These are phyloP conservation scores for Gynostemma pentaphyllum DNA, from an alignment of 306 rosid genomes.

Conservation along the genomic window DNA sequence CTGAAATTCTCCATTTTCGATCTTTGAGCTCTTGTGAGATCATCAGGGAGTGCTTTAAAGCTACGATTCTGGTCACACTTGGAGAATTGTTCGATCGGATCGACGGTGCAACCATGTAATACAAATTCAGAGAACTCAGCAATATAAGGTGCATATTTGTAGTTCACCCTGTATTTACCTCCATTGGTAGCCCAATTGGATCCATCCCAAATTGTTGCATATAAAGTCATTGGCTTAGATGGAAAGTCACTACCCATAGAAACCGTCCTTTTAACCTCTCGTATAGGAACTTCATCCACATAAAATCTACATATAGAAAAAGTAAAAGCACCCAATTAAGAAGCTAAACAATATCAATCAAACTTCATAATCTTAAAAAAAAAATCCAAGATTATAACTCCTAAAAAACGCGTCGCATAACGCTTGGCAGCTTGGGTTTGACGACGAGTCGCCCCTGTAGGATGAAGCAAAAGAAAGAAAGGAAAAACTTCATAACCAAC, in stretches of 20 bases:
- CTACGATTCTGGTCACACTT: constrained; percentile 36
- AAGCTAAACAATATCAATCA: neutral
- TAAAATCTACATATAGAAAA: constrained; percentile 47
- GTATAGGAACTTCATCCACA: constrained; percentile 76
- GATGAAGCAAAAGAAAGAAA: neutral
- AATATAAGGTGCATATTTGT: constrained; percentile 77
- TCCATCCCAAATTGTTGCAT: constrained; percentile 97
- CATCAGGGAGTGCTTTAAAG: constrained; percentile 31
- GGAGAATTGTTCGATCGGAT: constrained; percentile 50
- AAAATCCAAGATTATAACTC: too few relatives aligned
- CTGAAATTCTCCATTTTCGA: constrained; percentile 53
- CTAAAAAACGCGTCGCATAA: neutral
- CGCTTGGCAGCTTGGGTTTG: neutral
- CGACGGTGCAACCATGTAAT: constrained; percentile 80
- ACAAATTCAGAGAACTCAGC: constrained; percentile 64
- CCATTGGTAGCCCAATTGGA: constrained; percentile 98
- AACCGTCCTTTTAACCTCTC: constrained; percentile 61
- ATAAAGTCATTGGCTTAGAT: constrained; percentile 82
- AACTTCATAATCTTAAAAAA: neutral
- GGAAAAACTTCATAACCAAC: too few relatives aligned
- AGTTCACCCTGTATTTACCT: constrained; percentile 79
- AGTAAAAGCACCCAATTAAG: neutral
- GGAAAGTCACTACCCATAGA: constrained; percentile 91
- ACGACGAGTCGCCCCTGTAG: too few relatives aligned
- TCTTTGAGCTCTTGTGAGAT: constrained; percentile 30